Evolutionary conservation across 495 filamentous ascomycete genomes (phyloP), one percentile per base, ranked within the genome.

Genomic region (Penicillium lagena): DNA sequence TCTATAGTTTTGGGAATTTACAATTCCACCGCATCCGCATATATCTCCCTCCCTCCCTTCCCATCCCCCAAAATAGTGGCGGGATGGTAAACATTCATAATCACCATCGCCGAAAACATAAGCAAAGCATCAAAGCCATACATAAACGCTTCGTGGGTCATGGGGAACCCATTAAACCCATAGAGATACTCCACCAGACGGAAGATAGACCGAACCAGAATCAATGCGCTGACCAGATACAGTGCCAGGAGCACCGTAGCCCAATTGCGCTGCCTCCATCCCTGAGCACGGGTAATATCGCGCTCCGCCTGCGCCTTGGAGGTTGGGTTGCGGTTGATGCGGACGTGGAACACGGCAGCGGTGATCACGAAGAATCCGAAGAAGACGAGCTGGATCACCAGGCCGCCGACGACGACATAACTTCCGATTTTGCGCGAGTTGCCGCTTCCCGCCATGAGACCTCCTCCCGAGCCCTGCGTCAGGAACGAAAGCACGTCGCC

Each of bases 91-190:
- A 67, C 35, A 45, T 68, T 75, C 56, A 83, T 78, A 1, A 78
- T 45, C 0, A 72, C 54, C 62, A 78, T 75, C 13, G 75, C 76
- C 2, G 56, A 8, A 27, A 78, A 49, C 82, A 87, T 86, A 37
- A 79, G 55, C 31, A 68, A 17, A 15, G 70, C 60, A 57, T 88
- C 84, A 50, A 86, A 85, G 10, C 81, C 49, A 56, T 85, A 86
- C 44, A 84, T 47, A 49, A 73, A 76, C 42, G 66, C 71, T 64
- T 87, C 83, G 43, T 79, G 71, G 1, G 47, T 56, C 45, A 82
- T 52, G 17, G 77, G 39, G 49, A 61, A 71, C 9, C 81, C 81
- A 13, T 63, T 51, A 29, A 69, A 55, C 0, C 83, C 82, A 60
- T 77, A 63, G 1, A 69, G 40, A 49, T 80, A 87, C 62, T 89